Evolutionary conservation across 2,329 filamentous ascomycete species (phyloP).

Genomic region (Diaporthe citriasiana): DNA sequence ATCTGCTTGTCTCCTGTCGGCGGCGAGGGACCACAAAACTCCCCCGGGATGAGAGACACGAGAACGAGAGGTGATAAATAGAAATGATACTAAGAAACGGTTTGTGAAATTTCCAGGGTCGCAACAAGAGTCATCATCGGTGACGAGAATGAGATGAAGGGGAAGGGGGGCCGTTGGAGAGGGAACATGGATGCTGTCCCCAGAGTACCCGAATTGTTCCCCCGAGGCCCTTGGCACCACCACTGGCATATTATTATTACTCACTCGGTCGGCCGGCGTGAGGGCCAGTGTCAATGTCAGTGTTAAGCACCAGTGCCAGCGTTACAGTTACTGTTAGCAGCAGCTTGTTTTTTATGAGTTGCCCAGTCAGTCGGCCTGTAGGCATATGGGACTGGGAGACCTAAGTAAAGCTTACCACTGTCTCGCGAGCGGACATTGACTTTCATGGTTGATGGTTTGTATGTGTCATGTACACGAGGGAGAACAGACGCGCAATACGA

Average conservation of each 20-base stretch:
- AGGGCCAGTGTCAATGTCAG: no score
- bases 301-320: no score
- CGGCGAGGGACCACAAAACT: neutral
- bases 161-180: conserved; percentile 27
- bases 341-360: neutral
- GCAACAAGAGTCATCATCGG: conserved; percentile 35
- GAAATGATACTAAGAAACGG: neutral
- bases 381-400: neutral
- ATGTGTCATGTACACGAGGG: conserved; percentile 16
- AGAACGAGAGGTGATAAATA: conserved; percentile 25
- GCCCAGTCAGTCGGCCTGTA: neutral
- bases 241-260: neutral
- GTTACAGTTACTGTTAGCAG: neutral
- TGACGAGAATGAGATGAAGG: conserved; percentile 33
- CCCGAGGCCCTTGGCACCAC: conserved; percentile 24
- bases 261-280: neutral
- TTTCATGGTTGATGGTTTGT: conserved; percentile 2
- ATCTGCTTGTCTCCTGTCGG: neutral
- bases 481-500: conserved; percentile 24
- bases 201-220: conserved; percentile 24
- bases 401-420: neutral
- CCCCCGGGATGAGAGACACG: neutral
- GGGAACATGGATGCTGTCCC: conserved; percentile 30
- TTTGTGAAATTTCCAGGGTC: conserved; percentile 13
- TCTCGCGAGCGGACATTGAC: neutral